Conservation (phyloP, 1,139 yeast species). For the Magnusiomyces suaveolens region DNA sequence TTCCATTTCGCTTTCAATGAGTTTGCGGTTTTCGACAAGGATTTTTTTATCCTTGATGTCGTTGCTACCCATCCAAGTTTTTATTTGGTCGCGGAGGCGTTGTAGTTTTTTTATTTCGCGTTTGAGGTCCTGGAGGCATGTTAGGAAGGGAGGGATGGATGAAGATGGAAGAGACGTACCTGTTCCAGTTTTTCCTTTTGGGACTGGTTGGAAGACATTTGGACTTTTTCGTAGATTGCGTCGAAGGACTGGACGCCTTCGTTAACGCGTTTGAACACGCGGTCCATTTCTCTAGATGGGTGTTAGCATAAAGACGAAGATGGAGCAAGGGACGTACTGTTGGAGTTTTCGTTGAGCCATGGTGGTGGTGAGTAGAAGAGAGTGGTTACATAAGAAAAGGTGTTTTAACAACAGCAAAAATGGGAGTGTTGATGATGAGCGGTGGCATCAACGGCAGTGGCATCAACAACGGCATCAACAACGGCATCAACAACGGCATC, state of each 20-base stretch:
- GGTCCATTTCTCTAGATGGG: slow-evolving; percentile 64
- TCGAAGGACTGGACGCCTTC: slow-evolving; percentile 91
- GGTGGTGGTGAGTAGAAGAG: too few relatives aligned
- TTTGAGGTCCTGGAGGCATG: slow-evolving; percentile 52
- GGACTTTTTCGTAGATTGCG: slow-evolving; percentile 75
- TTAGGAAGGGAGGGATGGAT: neutral
- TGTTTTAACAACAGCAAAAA: too few relatives aligned
- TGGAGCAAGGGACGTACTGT: slow-evolving; percentile 33
- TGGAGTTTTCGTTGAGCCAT: slow-evolving; percentile 64
- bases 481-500: too few relatives aligned
- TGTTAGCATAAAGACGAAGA: neutral
- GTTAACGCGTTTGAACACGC: slow-evolving; percentile 84
- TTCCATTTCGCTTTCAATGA: slow-evolving; percentile 88
- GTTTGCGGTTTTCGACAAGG: slow-evolving; percentile 67
- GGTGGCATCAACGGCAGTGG: too few relatives aligned
- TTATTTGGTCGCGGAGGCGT: slow-evolving; percentile 88
- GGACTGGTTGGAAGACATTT: slow-evolving; percentile 69
- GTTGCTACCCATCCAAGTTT: slow-evolving; percentile 87
- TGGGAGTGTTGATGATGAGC: too few relatives aligned
- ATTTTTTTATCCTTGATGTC: slow-evolving; percentile 85
- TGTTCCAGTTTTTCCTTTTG: slow-evolving; percentile 91
- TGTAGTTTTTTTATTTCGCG: slow-evolving; percentile 94
- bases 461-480: too few relatives aligned
- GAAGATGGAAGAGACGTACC: slow-evolving; percentile 11
- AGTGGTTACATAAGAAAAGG: too few relatives aligned